Evolutionary conservation across 2,329 filamentous ascomycete genomes (phyloP).

Genomic region (Didymella segeticola): DNA sequence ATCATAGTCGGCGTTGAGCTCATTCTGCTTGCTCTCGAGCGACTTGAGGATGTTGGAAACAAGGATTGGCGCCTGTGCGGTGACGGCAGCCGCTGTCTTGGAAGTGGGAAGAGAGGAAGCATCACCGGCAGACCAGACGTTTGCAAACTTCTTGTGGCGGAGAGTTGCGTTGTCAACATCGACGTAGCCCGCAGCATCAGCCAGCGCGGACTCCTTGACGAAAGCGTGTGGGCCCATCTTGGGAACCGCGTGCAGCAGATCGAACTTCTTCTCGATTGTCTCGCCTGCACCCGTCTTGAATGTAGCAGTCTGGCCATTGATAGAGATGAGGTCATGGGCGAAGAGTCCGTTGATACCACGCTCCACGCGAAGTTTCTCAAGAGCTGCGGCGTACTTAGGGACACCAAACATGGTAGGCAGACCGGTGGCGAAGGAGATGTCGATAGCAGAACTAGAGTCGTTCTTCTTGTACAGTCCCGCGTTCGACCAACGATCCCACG

Average conservation of each 20-base stretch:
- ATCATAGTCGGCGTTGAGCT: constrained; percentile 35
- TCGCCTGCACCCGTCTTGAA: constrained; percentile 38
- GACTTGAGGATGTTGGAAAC: constrained; percentile 44
- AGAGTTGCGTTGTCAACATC: constrained; percentile 46
- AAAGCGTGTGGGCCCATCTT: constrained; percentile 50
- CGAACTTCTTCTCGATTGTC: constrained; percentile 43
- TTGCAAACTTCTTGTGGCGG: constrained; percentile 48
- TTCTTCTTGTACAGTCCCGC: constrained; percentile 43
- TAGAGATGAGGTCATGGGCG: constrained; percentile 47
- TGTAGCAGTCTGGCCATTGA: constrained; percentile 48
- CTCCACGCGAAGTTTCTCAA: constrained; percentile 46
- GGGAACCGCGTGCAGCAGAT: constrained; percentile 48
- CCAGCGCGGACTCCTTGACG: constrained; percentile 44
- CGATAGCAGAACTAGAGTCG: constrained; percentile 38
- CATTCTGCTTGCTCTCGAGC: constrained; percentile 33
- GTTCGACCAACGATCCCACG: constrained; percentile 47
- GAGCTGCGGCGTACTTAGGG: constrained; percentile 47
- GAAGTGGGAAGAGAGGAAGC: constrained; percentile 48
- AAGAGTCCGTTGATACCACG: constrained; percentile 49
- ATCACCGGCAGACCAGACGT: constrained; percentile 50
- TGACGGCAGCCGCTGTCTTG: constrained; percentile 51
- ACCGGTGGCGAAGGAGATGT: constrained; percentile 49
- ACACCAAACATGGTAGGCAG: constrained; percentile 51
- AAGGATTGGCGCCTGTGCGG: constrained; percentile 45
- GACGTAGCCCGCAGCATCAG: constrained; percentile 47